Base-by-base conservation (phyloP, 768 basidiomycete genomes). In the Trametes maxima region DNA sequence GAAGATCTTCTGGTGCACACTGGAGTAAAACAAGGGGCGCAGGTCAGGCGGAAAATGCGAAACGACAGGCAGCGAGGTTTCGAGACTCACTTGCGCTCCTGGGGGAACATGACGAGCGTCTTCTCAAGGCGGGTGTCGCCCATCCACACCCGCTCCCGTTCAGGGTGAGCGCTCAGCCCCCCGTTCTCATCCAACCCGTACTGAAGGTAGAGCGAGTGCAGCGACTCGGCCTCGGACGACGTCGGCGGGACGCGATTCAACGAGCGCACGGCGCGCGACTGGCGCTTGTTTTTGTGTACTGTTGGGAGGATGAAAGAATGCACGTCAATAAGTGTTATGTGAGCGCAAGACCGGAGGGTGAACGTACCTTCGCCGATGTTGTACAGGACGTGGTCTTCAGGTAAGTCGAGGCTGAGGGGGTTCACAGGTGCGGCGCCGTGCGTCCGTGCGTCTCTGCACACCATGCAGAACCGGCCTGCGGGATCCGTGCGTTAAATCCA, bases 381-480 rank as follows among this genome's bases (percentile, higher is more conserved):
- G 66, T 82, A 82, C 22, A 94, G 75, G 1, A 78, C 76, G 28
- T 80, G 73, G 71, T 94, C 92, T 66, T 90, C 89, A 2, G 81
- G 73, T 0, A 85, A 85, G 17, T 79, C 74, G 25, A 87, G 77
- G 7, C 80, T 73, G 14, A 95, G 76, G 8, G 82, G 83, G 65
- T 89, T 87, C 24, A 94, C 85, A 10, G 80, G 74, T 39, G 80
- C 76, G 0, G 92, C 85, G 52, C 79, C 81, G 62, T 87, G 84
- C 2, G 89, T 89, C 14, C 72, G 70, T 0, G 88, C 82, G 67
- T 93, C 87, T 58, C 91, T 77, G 69, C 90, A 92, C 7, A 94
- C 92, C 92, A 94, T 94, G 0, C 88, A 87, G 76, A 94, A 94
- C n/a, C 92, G 85, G n/a, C 93, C 92, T 92, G 49, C 5, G 19